These are phyloP conservation scores for Yamadazyma diddensiae DNA, from an alignment of 1,139 yeast species.

Conservation along the genomic window DNA sequence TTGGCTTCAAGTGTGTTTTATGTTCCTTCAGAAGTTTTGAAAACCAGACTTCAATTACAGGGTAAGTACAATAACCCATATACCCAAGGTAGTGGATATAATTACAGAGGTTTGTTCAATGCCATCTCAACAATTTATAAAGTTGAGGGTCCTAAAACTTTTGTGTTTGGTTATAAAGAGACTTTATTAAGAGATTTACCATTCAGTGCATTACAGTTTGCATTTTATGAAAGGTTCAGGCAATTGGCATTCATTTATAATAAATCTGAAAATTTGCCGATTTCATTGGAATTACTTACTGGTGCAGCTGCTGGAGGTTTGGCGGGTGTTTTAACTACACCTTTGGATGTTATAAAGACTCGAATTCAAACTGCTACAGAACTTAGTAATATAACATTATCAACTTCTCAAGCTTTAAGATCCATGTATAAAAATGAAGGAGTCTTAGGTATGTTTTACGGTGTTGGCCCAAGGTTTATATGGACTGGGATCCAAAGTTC, in stretches of 20 bases:
- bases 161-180: constrained; percentile 90
- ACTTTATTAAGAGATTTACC: constrained; percentile 90
- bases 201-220: constrained; percentile 92
- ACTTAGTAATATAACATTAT: constrained; percentile 24
- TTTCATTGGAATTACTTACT: constrained; percentile 65
- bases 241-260: constrained; percentile 51
- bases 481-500: constrained; percentile 98
- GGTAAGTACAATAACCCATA: constrained; percentile 80
- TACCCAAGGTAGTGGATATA: constrained; percentile 77
- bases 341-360: constrained; percentile 90
- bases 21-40: constrained; percentile 96
- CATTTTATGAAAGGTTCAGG: constrained; percentile 87
- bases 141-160: constrained; percentile 70
- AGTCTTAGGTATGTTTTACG: constrained; percentile 74
- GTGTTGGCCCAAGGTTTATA: constrained; percentile 93
- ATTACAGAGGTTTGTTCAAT: constrained; percentile 67
- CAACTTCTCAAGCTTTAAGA: constrained; percentile 62
- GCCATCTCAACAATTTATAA: constrained; percentile 64
- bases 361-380: constrained; percentile 71
- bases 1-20: constrained; percentile 86
- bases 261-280: constrained; percentile 49
- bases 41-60: constrained; percentile 88
- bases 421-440: constrained; percentile 77
- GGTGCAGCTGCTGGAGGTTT: constrained; percentile 98
- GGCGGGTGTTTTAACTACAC: constrained; percentile 82